These are phyloP conservation scores for Fusarium sp. DNA, from an alignment of 2,329 filamentous ascomycete species.

Conservation along the genomic window DNA sequence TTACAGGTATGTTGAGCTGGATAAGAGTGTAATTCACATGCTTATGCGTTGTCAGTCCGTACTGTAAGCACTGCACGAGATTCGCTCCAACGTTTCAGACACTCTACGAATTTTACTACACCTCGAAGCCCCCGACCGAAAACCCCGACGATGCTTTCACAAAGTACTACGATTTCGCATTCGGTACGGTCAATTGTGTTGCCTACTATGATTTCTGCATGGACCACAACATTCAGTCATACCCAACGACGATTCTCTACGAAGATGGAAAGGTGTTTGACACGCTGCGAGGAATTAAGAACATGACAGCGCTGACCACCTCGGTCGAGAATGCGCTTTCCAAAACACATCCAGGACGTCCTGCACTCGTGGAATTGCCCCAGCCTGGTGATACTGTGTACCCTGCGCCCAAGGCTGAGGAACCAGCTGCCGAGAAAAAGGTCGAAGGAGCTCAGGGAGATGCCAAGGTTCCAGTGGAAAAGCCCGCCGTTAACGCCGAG, in stretches of 20 bases:
- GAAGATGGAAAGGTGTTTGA: constrained; percentile 78
- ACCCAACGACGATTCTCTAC: constrained; percentile 81
- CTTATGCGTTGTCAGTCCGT: constrained; percentile 56
- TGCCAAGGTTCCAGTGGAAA: constrained; percentile 49
- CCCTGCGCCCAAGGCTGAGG: constrained; percentile 40
- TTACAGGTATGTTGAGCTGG: constrained; percentile 65
- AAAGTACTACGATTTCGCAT: constrained; percentile 87
- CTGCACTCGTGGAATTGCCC: constrained; percentile 73
- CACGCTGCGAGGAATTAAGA: constrained; percentile 71
- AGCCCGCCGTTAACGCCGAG: constrained; percentile 20
- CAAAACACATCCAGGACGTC: constrained; percentile 80
- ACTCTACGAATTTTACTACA: constrained; percentile 93
- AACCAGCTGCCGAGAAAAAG: constrained; percentile 31
- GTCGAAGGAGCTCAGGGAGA: constrained; percentile 24
- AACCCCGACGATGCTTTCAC: constrained; percentile 72
- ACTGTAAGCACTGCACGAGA: constrained; percentile 76
- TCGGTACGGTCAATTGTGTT: constrained; percentile 86
- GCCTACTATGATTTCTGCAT: constrained; percentile 82
- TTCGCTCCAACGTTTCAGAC: constrained; percentile 91
- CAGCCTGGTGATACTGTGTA: constrained; percentile 69
- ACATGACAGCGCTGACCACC: constrained; percentile 70
- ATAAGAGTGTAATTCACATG: neutral
- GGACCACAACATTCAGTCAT: constrained; percentile 72
- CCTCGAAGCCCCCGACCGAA: constrained; percentile 74
- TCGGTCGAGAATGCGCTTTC: constrained; percentile 83